Conservation (phyloP, 2,329 filamentous ascomycete genomes). For the Rutstroemia sydowiana region DNA sequence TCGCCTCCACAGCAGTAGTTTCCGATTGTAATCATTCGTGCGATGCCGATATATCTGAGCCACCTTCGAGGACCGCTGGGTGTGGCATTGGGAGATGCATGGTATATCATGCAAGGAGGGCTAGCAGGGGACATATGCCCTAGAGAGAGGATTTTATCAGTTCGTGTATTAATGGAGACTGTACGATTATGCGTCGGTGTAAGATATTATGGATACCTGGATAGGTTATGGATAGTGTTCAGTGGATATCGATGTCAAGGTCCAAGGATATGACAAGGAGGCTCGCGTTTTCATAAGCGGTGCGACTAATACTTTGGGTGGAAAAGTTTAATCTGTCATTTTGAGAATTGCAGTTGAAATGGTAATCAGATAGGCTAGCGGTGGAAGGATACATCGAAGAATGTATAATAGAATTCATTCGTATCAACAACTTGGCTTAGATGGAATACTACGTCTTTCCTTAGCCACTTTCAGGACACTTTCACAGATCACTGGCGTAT, state of each 20-base stretch:
- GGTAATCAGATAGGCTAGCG: not conserved
- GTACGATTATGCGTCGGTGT: conserved; percentile 4
- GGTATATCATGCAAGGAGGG: conserved; percentile 22
- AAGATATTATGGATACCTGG: not conserved
- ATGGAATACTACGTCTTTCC: too few species aligned
- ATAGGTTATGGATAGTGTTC: not conserved
- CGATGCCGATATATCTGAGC: conserved; percentile 8
- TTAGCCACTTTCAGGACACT: too few species aligned
- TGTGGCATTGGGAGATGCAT: conserved; percentile 21
- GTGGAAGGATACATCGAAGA: too few species aligned
- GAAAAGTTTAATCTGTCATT: not conserved
- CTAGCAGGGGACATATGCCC: conserved; percentile 18
- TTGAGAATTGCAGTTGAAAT: not conserved
- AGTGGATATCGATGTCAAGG: too few species aligned
- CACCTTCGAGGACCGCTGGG: conserved; percentile 17
- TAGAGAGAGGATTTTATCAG: not conserved
- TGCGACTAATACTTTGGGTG: not conserved
- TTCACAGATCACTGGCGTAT: too few species aligned
- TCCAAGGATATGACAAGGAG: not conserved
- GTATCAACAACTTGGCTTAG: too few species aligned
- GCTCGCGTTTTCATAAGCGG: too few species aligned
- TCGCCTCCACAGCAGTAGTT: conserved; percentile 26
- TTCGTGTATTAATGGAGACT: not conserved
- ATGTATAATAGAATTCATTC: too few species aligned
- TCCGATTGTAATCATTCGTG: conserved; percentile 16